Conservation (phyloP, 2,329 filamentous ascomycete species). For the Pyricularia sp. region DNA sequence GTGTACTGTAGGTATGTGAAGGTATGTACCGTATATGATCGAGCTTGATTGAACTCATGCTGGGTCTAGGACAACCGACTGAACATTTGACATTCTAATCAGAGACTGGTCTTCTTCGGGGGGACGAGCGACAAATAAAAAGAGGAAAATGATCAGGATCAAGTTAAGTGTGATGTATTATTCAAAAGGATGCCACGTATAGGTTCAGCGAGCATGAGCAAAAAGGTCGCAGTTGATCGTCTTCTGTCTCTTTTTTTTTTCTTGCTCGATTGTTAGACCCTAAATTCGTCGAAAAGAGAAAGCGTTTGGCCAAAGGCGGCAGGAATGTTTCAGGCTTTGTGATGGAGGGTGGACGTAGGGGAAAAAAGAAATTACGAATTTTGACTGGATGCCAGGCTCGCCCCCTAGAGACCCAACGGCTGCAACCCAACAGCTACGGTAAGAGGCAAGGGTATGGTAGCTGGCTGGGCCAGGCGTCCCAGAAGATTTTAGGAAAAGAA, state of each 20-base stretch:
- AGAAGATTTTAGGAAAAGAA: neutral
- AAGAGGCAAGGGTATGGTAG: neutral
- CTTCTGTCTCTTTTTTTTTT: neutral
- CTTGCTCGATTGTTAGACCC: neutral
- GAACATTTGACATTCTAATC: neutral
- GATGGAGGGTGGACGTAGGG: neutral
- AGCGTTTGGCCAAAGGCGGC: neutral
- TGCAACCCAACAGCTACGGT: neutral
- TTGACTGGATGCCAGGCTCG: neutral
- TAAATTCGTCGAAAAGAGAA: neutral
- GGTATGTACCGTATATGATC: neutral
- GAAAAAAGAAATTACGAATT: constrained; percentile 2
- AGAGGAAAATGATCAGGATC: neutral
- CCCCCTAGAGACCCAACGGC: neutral
- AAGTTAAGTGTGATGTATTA: neutral
- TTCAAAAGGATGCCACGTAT: neutral
- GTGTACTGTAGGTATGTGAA: neutral
- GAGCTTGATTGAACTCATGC: neutral
- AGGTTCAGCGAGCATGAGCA: neutral
- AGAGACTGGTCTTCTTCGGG: neutral
- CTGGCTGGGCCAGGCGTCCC: neutral
- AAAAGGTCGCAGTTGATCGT: neutral
- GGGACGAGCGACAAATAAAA: neutral
- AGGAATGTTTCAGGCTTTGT: constrained; percentile 2
- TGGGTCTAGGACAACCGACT: neutral